Evolutionary conservation across 1,139 yeast genomes (phyloP).

Genomic region (Debaryomyces udenii): DNA sequence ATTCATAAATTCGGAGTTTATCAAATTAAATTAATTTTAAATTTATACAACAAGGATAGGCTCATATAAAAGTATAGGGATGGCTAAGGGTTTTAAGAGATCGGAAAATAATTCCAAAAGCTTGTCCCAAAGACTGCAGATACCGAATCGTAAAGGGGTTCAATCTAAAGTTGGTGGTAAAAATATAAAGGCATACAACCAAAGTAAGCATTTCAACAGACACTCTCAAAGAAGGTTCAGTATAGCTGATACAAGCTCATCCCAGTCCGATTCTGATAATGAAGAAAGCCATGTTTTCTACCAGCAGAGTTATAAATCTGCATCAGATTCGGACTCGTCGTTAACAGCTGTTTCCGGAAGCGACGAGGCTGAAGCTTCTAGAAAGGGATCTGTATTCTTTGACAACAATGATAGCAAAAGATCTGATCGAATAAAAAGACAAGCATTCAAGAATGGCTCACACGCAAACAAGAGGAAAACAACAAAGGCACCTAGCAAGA

Average conservation of each 20-base stretch:
- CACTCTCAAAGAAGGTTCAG: slow-evolving; percentile 41
- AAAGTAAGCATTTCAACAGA: slow-evolving; percentile 10
- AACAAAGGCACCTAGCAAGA: slow-evolving; percentile 11
- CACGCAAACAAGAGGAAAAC: not conserved
- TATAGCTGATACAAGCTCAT: slow-evolving; percentile 42
- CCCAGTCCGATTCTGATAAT: slow-evolving; percentile 29
- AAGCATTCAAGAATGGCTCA: slow-evolving; percentile 10
- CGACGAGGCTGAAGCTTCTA: slow-evolving; percentile 26
- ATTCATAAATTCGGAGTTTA: slow-evolving; percentile 10
- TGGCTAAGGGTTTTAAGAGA: slow-evolving; percentile 39
- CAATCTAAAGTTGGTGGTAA: slow-evolving; percentile 33
- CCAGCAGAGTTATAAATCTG: slow-evolving; percentile 14
- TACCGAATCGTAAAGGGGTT: slow-evolving; percentile 2
- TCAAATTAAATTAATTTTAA: too few species aligned
- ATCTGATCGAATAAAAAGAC: slow-evolving; percentile 4
- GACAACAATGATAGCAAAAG: slow-evolving; percentile 3
- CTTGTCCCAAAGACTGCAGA: slow-evolving; percentile 1
- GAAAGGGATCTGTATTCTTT: slow-evolving; percentile 15
- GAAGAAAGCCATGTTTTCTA: slow-evolving; percentile 17
- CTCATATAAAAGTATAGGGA: slow-evolving; percentile 11
- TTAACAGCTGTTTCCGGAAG: slow-evolving; percentile 46
- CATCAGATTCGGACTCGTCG: slow-evolving; percentile 36
- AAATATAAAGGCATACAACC: slow-evolving; percentile 30
- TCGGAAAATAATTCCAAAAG: slow-evolving; percentile 9
- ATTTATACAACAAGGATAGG: not conserved